Base-by-base conservation (phyloP, 768 basidiomycete species). In the Termitomyces sp. region DNA sequence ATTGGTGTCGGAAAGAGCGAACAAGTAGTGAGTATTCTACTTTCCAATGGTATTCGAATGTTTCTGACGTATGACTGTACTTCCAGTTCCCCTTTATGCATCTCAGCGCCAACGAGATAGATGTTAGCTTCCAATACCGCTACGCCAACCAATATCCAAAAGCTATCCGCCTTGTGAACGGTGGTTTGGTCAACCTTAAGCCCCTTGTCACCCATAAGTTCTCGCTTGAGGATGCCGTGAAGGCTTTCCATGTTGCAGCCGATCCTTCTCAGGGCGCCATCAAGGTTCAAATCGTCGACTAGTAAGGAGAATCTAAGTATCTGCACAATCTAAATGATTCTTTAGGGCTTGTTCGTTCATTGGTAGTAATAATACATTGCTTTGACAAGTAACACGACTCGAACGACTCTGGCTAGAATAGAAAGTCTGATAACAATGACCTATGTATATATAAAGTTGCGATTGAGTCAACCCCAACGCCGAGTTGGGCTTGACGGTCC, bases 181-280 rank as follows among this genome's bases (percentile, higher is more conserved):
- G 86, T 22, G 81, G 84, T 29, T 71, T 94, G 22, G 81, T 87
- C 53, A 76, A 90, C 63, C 72, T 92, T 57, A 85, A 86, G 61
- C 88, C 90, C 61, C 81, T 94, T 53, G 86, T 92, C n/a, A 89
- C 88, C 29, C 89, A 90, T 63, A 76, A 84, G 13, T 90, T 90
- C 68, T 60, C 76, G 20, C 79, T 95, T 18, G 87, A 89, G 61
- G 80, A 88, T 32, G 88, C 91, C 0, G 78, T 86, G 8, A 72
- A 83, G 50, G 93, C 93, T 2, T 95, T 95, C 74, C 83, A 92
- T 63, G 78, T 86, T 37, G 86, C 86, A 18, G 85, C 86, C 6
- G 85, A 88, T 65, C 81, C 82, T 49, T 57, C 78, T 22, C 84
- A 84, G 63, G 85, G 86, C 7, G 83, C 86, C 39, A 87, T 87